Percentiles rank a stretch among this genome's conserved stretches.
These are phyloP conservation scores for Paraconiothyrium brasiliense DNA, from an alignment of 2,329 filamentous ascomycete species.

Conservation along the genomic window DNA sequence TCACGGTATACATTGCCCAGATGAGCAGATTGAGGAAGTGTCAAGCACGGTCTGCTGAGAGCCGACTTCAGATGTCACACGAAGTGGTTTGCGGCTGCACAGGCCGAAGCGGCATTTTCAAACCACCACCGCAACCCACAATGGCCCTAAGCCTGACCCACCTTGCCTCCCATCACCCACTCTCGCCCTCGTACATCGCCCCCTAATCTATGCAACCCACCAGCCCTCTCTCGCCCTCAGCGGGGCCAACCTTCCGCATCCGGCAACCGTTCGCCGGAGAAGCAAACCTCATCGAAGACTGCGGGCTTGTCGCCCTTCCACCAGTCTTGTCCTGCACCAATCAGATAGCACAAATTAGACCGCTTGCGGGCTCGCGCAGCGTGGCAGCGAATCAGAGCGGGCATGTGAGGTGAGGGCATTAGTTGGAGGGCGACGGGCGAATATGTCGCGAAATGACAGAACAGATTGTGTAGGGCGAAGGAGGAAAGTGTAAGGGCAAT, in stretches of 20 bases:
- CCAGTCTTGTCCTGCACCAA: not conserved
- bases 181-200: not conserved
- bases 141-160: not conserved
- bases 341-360: not conserved
- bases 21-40: not conserved
- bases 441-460: conserved; percentile 2
- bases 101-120: not conserved
- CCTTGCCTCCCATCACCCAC: not conserved
- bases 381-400: conserved; percentile 5
- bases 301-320: conserved; percentile 12
- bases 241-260: conserved; percentile 4
- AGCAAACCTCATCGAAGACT: conserved; percentile 3
- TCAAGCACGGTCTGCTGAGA: not conserved
- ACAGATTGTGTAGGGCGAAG: not conserved
- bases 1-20: not conserved
- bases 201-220: no score
- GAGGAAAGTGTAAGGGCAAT: not conserved
- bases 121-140: not conserved
- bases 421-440: conserved; percentile 3
- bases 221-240: not conserved
- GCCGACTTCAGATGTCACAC: not conserved
- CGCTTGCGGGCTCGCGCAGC: not conserved
- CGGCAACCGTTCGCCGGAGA: conserved; percentile 9
- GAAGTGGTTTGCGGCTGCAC: not conserved
- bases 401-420: conserved; percentile 11